Conservation (phyloP, 306 rosid genomes). For the Quercus engelmannii region DNA sequence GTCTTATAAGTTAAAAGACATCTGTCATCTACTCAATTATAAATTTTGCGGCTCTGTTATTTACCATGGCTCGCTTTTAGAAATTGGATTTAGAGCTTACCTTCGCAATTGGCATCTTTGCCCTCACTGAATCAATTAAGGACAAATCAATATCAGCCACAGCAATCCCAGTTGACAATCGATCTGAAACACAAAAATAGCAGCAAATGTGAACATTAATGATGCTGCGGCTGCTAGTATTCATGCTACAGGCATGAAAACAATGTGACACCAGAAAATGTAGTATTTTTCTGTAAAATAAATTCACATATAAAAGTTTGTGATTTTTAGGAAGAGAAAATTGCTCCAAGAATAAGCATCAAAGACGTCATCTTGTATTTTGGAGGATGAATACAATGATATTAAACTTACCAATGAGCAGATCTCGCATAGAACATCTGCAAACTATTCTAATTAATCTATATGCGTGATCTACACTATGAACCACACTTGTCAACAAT, state of each 20-base stretch:
- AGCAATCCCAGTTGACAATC: conserved; percentile 70
- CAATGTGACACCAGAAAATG: neutral
- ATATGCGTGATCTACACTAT: neutral
- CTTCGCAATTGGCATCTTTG: conserved; percentile 82
- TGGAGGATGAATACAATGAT: neutral
- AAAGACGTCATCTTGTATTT: neutral
- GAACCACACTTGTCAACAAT: neutral
- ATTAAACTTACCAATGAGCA: neutral
- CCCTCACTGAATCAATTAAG: conserved; percentile 65
- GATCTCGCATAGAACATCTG: neutral
- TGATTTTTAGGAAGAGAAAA: neutral
- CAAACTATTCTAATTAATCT: neutral
- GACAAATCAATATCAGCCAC: conserved; percentile 84
- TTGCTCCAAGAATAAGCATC: neutral
- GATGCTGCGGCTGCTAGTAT: neutral
- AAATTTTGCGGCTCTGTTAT: neutral
- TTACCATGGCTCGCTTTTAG: neutral
- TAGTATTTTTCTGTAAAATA: neutral
- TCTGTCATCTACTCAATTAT: neutral
- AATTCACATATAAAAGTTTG: neutral
- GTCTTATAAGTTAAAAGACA: neutral
- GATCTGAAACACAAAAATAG: conserved; percentile 52
- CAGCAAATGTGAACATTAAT: conserved; percentile 7
- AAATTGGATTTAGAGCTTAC: conserved; percentile 31
- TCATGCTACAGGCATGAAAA: neutral